Evolutionary conservation across 805 yeast species (phyloP).

Genomic region (Phaffomyces antillensis): DNA sequence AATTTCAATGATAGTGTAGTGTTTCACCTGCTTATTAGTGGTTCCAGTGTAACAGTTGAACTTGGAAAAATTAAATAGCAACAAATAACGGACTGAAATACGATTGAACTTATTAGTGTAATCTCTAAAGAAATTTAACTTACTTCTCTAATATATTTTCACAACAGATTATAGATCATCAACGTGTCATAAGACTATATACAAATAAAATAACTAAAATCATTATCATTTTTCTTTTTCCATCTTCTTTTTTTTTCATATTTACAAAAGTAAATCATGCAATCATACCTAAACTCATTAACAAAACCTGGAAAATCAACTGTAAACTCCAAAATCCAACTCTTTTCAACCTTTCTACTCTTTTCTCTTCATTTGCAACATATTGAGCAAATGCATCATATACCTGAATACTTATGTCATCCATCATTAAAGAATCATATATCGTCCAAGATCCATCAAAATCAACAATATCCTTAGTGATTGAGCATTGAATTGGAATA

Average conservation of each 20-base stretch:
- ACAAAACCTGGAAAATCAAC: slow-evolving; percentile 67
- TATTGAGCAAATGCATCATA: slow-evolving; percentile 86
- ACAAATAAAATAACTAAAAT: neutral
- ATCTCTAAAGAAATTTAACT: no score
- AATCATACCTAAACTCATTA: slow-evolving; percentile 76
- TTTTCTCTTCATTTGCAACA: slow-evolving; percentile 79
- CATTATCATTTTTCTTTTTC: no score
- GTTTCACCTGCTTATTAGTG: no score
- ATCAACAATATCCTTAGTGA: slow-evolving; percentile 71
- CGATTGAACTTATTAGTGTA: no score
- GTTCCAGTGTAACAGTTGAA: no score
- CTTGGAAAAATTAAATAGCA: no score
- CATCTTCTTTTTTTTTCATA: no score
- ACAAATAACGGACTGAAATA: no score
- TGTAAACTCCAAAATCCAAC: slow-evolving; percentile 94
- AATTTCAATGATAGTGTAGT: no score
- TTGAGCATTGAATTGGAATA: slow-evolving; percentile 78
- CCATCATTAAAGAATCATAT: slow-evolving; percentile 86
- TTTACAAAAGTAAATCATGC: slow-evolving; percentile 26
- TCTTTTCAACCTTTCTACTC: slow-evolving; percentile 64
- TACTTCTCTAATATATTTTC: no score
- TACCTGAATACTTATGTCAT: slow-evolving; percentile 81
- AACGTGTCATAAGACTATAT: neutral
- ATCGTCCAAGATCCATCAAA: slow-evolving; percentile 97
- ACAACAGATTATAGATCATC: no score